These are phyloP conservation scores for Elsinoe ampelina DNA, from an alignment of 2,329 filamentous ascomycete genomes.

Conservation along the genomic window DNA sequence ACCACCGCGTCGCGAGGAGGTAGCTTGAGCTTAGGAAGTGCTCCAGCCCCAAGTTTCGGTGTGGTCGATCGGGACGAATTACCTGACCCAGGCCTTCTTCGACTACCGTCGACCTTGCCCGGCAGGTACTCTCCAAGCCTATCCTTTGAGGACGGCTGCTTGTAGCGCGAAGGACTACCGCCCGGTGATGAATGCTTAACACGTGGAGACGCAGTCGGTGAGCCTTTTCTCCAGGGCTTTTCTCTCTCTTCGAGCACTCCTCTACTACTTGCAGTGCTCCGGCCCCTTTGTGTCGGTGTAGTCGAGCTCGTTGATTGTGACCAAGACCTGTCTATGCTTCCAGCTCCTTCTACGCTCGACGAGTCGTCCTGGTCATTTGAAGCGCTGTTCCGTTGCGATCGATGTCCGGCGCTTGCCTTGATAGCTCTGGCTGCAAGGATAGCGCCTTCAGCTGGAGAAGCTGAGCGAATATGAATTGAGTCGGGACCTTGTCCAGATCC, in stretches of 20 bases:
- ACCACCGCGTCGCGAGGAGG: neutral
- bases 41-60: neutral
- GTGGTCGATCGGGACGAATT: slow-evolving; percentile 12
- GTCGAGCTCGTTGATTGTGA: slow-evolving; percentile 9
- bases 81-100: slow-evolving; percentile 21
- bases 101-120: neutral
- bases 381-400: neutral
- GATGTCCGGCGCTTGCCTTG: slow-evolving; percentile 13
- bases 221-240: slow-evolving; percentile 1
- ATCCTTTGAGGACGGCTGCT: neutral
- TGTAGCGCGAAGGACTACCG: slow-evolving; percentile 10
- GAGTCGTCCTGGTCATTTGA: slow-evolving; percentile 12
- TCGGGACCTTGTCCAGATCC: slow-evolving; percentile 8
- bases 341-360: neutral
- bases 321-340: slow-evolving; percentile 2
- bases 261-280: slow-evolving; percentile 4
- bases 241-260: slow-evolving; percentile 6
- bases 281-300: neutral
- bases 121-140: neutral
- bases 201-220: slow-evolving; percentile 1
- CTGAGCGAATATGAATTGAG: slow-evolving; percentile 11
- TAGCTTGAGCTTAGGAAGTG: slow-evolving; percentile 7
- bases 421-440: slow-evolving; percentile 9
- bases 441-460: slow-evolving; percentile 11
- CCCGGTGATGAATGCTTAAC: neutral